Evolutionary conservation across 2,329 filamentous ascomycete genomes (phyloP).

Genomic region (Macrophomina pseudophaseolina): DNA sequence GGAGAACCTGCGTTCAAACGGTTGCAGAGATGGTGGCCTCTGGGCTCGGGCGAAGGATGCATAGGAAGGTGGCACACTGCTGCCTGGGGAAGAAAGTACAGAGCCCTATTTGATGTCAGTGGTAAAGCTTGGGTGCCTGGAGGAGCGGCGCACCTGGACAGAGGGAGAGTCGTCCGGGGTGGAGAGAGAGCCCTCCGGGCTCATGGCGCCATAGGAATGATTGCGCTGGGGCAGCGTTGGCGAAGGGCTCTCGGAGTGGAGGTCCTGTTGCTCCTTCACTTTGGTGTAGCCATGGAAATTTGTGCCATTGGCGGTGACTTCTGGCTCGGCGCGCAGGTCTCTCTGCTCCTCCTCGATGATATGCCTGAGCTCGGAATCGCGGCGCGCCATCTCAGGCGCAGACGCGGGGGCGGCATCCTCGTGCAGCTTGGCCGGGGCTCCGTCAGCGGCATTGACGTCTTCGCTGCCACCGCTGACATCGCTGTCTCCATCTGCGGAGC

Average conservation of each 20-base stretch:
- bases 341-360: slow-evolving; percentile 33
- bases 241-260: slow-evolving; percentile 34
- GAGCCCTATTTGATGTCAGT: slow-evolving; percentile 51
- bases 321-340: slow-evolving; percentile 32
- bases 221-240: slow-evolving; percentile 18
- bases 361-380: slow-evolving; percentile 26
- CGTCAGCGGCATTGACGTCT: slow-evolving; percentile 51
- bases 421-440: slow-evolving; percentile 50
- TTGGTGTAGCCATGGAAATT: slow-evolving; percentile 40
- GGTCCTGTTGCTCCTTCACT: slow-evolving; percentile 33
- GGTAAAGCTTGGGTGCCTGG: neutral
- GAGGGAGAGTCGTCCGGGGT: slow-evolving; percentile 86
- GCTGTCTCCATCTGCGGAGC: slow-evolving; percentile 68
- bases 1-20: slow-evolving; percentile 94
- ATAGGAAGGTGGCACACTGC: slow-evolving; percentile 73
- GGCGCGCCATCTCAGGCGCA: slow-evolving; percentile 9
- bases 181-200: slow-evolving; percentile 73
- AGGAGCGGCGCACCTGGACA: slow-evolving; percentile 63
- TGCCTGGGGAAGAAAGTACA: slow-evolving; percentile 67
- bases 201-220: slow-evolving; percentile 52
- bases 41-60: slow-evolving; percentile 71
- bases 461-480: slow-evolving; percentile 65
- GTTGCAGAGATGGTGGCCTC: slow-evolving; percentile 82
- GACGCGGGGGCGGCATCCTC: slow-evolving; percentile 38
- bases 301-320: slow-evolving; percentile 33